phyloP scores from a whole-genome alignment of 306 rosid species.

The Malus asiatica region DNA sequence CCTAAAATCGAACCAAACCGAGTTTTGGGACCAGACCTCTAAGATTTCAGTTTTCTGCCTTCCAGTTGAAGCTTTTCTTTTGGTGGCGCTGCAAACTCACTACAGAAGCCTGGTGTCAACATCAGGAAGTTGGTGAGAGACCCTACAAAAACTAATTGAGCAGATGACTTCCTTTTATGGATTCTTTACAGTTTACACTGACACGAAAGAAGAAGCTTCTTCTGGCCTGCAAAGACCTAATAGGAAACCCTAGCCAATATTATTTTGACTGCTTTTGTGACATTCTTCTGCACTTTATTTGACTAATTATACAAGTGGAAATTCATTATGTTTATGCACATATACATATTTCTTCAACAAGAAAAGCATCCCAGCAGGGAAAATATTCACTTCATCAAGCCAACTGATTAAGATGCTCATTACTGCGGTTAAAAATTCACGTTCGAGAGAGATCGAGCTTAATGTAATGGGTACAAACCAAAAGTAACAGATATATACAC shows the following conservation, averaged over 20 bases:
- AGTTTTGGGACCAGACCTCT: too few relatives aligned
- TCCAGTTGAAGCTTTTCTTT: neutral
- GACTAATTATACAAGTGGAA: neutral
- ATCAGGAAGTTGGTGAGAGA: constrained; percentile 32
- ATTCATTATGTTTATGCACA: neutral
- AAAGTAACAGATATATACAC: neutral
- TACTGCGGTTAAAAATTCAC: neutral
- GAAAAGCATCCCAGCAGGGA: neutral
- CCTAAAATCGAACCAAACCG: neutral
- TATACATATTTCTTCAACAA: neutral
- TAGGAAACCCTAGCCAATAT: constrained; percentile 7
- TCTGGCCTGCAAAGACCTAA: constrained; percentile 14
- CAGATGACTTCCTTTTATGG: constrained; percentile 24
- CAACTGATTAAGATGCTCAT: constrained; percentile 6
- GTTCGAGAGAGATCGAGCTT: neutral
- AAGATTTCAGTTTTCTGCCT: too few relatives aligned
- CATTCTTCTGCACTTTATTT: constrained; percentile 14
- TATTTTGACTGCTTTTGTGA: constrained; percentile 43
- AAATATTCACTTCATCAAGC: neutral
- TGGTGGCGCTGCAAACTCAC: neutral
- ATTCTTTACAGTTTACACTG: constrained; percentile 13
- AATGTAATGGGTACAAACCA: neutral
- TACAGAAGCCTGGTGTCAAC: constrained; percentile 10
- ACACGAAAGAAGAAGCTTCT: constrained; percentile 18
- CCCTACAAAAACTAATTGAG: neutral